Evolutionary conservation across 1,284 basidiomycete species (phyloP), one percentile per base, ranked within the genome.

Genomic region (Rhodotorula sp.): DNA sequence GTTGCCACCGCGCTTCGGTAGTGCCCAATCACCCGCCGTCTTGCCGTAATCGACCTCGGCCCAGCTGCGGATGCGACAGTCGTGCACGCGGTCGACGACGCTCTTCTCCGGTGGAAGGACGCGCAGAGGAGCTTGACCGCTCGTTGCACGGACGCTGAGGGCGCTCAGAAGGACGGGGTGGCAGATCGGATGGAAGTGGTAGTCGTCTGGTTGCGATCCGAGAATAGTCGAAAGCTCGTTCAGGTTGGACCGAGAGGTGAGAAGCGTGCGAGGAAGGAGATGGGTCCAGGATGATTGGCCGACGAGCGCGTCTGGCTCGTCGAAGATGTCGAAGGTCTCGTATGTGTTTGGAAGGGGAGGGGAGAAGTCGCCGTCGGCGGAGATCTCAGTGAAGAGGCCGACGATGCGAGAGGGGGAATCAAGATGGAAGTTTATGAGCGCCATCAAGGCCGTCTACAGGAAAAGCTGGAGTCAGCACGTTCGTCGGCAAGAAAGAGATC

Each of bases 111-210:
- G 71, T 10, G 68, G 71, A 19, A 72, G 34, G n/a, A 72, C 30
- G 22, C 68, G 58, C 6, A 72, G 36, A 11, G 71, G 71, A 0
- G 59, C 4, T 1, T 22, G 47, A 7, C 65, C 61, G 17, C 46
- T 44, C 2, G 51, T 30, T 17, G 60, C 49, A 17, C 64, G 54
- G 27, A 46, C 22, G 27, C 62, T 54, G 8, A 73, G 49, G 44
- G 68, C 68, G 13, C 51, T 54, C 6, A 73, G 58, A 24, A 73
- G 60, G 34, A 73, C 19, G 10, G 68, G 63, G 61, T 73, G 72
- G 51, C 72, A 73, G 10, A 34, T 13, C 0, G 72, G 60, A 24
- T 64, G 68, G 2, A 69, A 29, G 1, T 60, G 51, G 9, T 59
- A 56, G 8, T 29, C 11, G 36, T 56, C 20, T 22, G 32, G 29